Evolutionary conservation across 805 yeast species (phyloP).

Genomic region (Jamesozyma jinghongensis): DNA sequence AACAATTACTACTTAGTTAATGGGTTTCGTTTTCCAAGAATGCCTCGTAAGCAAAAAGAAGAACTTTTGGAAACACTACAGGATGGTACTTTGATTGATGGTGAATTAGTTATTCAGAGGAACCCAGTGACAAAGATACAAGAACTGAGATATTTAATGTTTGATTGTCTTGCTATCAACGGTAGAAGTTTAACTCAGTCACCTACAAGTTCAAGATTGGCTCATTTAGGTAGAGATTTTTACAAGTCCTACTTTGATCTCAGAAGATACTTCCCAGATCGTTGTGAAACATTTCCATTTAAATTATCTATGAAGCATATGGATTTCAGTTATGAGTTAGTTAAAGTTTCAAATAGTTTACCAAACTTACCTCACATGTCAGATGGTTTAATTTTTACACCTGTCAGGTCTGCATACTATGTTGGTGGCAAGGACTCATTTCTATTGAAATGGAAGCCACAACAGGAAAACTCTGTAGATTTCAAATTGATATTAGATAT

Average conservation of each 20-base stretch:
- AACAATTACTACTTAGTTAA: slow-evolving; percentile 79
- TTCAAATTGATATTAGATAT: slow-evolving; percentile 52
- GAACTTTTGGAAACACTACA: slow-evolving; percentile 45
- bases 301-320: slow-evolving; percentile 79
- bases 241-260: slow-evolving; percentile 73
- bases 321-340: slow-evolving; percentile 73
- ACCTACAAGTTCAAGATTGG: slow-evolving; percentile 71
- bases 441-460: slow-evolving; percentile 93
- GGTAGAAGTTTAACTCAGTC: slow-evolving; percentile 62
- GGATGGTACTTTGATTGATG: slow-evolving; percentile 85
- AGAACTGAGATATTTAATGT: slow-evolving; percentile 73
- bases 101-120: slow-evolving; percentile 76
- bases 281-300: slow-evolving; percentile 71
- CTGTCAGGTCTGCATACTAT: slow-evolving; percentile 77
- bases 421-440: slow-evolving; percentile 78
- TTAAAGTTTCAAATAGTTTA: slow-evolving; percentile 62
- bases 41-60: slow-evolving; percentile 27
- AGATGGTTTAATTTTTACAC: slow-evolving; percentile 91
- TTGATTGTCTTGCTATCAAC: slow-evolving; percentile 83
- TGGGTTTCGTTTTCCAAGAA: slow-evolving; percentile 71
- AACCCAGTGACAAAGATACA: slow-evolving; percentile 45
- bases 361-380: slow-evolving; percentile 74
- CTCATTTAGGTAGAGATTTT: slow-evolving; percentile 73
- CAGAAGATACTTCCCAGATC: slow-evolving; percentile 61
- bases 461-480: slow-evolving; percentile 89